phyloP scores from a whole-genome alignment of 352 stramenopile species.

The Globisporangium paroecandrum region DNA sequence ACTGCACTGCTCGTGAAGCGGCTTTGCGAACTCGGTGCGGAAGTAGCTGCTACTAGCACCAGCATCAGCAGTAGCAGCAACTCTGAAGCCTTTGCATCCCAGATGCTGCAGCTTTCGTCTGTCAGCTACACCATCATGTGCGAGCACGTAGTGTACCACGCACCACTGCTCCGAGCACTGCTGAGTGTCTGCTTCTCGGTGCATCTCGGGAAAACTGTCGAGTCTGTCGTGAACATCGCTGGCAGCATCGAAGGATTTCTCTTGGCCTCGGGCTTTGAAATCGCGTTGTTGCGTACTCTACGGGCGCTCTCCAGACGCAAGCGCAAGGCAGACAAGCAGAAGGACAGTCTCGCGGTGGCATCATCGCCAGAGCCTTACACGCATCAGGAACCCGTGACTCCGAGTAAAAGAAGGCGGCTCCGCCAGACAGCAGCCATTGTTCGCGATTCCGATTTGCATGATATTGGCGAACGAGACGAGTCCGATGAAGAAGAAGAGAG shows the following conservation, averaged over 20 bases:
- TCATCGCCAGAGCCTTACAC: neutral
- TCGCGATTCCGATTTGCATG: neutral
- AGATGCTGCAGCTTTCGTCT: slow-evolving; percentile 17
- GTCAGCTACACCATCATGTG: slow-evolving; percentile 50
- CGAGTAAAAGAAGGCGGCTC: slow-evolving; percentile 17
- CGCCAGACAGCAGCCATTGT: slow-evolving; percentile 5
- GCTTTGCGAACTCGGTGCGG: slow-evolving; percentile 25
- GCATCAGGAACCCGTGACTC: slow-evolving; percentile 2
- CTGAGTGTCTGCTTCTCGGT: slow-evolving; percentile 38
- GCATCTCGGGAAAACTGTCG: slow-evolving; percentile 20
- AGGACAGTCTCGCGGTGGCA: neutral
- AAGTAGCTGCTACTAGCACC: neutral
- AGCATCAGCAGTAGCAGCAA: neutral
- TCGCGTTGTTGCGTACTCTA: neutral
- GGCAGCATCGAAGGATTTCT: slow-evolving; percentile 41
- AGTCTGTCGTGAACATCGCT: slow-evolving; percentile 27
- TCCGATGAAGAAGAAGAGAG: neutral
- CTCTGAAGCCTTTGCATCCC: neutral
- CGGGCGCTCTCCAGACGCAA: neutral
- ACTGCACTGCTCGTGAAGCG: slow-evolving; percentile 38
- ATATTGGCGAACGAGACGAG: neutral
- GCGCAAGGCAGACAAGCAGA: neutral
- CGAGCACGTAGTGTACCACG: slow-evolving; percentile 65
- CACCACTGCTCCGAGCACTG: slow-evolving; percentile 47
- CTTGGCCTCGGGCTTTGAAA: slow-evolving; percentile 34